phyloP scores from a whole-genome alignment of 1,284 basidiomycete species.

The Tylopilus sp. region DNA sequence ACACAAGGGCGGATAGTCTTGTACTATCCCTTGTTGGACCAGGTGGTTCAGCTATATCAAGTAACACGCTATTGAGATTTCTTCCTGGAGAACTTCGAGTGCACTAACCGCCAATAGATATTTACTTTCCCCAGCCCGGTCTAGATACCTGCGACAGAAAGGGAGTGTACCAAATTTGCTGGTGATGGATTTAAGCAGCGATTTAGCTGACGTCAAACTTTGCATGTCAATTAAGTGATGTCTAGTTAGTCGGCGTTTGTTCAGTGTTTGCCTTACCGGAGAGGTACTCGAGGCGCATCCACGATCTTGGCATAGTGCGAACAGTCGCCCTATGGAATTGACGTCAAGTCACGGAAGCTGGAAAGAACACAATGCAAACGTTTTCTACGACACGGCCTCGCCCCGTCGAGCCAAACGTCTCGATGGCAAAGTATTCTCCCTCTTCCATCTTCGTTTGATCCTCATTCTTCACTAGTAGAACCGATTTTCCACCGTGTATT shows the following conservation, averaged over 20 bases:
- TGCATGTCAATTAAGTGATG: constrained; percentile 8
- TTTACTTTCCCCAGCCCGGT: constrained; percentile 90
- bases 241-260: too few species aligned
- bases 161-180: constrained; percentile 94
- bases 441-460: constrained; percentile 98
- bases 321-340: constrained; percentile 69
- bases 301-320: constrained; percentile 86
- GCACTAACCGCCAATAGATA: constrained; percentile 84
- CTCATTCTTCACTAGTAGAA: constrained; percentile 85
- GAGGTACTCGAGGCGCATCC: constrained; percentile 67
- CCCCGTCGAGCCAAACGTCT: constrained; percentile 98
- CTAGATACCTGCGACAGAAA: constrained; percentile 94
- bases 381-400: constrained; percentile 87
- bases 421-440: constrained; percentile 98
- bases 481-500: constrained; percentile 86
- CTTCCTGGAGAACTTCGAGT: neutral
- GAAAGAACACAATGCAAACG: constrained; percentile 40
- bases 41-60: constrained; percentile 82
- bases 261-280: constrained; percentile 48
- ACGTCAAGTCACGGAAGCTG: constrained; percentile 8
- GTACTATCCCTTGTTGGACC: constrained; percentile 84
- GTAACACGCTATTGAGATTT: neutral
- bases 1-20: constrained; percentile 91
- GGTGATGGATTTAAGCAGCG: constrained; percentile 85
- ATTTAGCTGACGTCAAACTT: constrained; percentile 83